Base-by-base conservation (phyloP, 2,329 filamentous ascomycete species). In the Coleophoma cylindrospora region DNA sequence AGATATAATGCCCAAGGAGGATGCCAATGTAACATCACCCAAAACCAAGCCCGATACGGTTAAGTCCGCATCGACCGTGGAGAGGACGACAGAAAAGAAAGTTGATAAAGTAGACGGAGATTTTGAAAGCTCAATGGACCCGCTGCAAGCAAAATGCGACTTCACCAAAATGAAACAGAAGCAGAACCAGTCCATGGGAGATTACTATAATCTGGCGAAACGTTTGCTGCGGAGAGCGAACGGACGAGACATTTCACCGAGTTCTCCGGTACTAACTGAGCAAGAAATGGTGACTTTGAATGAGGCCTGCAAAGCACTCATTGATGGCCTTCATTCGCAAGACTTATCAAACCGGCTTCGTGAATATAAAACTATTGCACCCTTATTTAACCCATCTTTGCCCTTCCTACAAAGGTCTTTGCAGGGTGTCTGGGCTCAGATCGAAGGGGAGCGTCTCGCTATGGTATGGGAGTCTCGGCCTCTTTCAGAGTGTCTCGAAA, bases 361-460 rank as follows among this genome's bases (percentile, higher is more conserved):
- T 36, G 59, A 54, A 4, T 77, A 74, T 48, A 68, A 67, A n/a
- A 80, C 80, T 2, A 68, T 83, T 7, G 61, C 66, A 6, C 56
- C 62, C 14, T 49, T 65, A 14, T 70, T 71, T 32, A 62, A 63
- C 45, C n/a, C 45, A 8, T 50, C 53, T 13, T 7, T 54, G 5
- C 53, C 54, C 17, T 47, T 46, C 19, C 33, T 59, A 4, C 57
- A 56, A 19, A 74, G 77, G 37, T 78, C 79, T 3, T 71, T 85
- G 1, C 65, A 70, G n/a, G 77, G 79, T 0, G 71, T 81, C 2
- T 74, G 69, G 52, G 73, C 68, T 13, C 77, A 83, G 54, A 64
- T 74, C 2, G 81, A 85, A 57, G 81, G 81, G 8, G 81, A 84
- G 58, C 66, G 68, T 17, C 61, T 82, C 19, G 67, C 76, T 1